phyloP scores from a whole-genome alignment of 129 eudicot genomes.

The Scalesia atractyloides region DNA sequence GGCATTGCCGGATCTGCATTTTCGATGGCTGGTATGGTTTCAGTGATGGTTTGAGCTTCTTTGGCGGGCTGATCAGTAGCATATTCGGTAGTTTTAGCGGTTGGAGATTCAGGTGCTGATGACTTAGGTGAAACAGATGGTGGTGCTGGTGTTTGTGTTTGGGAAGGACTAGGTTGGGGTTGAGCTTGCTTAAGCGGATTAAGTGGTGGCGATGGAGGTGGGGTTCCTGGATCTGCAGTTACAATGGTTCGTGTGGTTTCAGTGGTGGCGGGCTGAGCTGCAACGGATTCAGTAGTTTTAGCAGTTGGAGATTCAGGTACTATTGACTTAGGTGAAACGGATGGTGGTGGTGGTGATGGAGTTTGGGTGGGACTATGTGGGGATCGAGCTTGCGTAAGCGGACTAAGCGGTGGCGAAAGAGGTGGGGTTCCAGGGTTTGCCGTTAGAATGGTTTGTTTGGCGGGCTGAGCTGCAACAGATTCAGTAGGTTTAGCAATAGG shows the following conservation, averaged over 20 bases:
- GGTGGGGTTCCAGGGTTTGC: slow-evolving; percentile 21
- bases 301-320: slow-evolving; percentile 17
- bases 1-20: slow-evolving; percentile 24
- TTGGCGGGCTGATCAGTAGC: slow-evolving; percentile 18
- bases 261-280: too few species aligned
- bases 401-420: slow-evolving; percentile 35
- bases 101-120: slow-evolving; percentile 20
- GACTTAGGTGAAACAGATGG: slow-evolving; percentile 22
- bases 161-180: slow-evolving; percentile 29
- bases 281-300: slow-evolving; percentile 19
- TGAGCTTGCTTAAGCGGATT: slow-evolving; percentile 29
- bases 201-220: slow-evolving; percentile 29
- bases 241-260: slow-evolving; percentile 16
- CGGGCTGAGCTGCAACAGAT: slow-evolving; percentile 15
- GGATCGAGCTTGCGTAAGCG: slow-evolving; percentile 27
- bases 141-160: slow-evolving; percentile 30
- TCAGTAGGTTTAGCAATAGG: slow-evolving; percentile 14
- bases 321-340: slow-evolving; percentile 21
- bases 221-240: slow-evolving; percentile 23
- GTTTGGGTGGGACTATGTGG: slow-evolving; percentile 32
- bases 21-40: slow-evolving; percentile 6
- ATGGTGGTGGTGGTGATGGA: slow-evolving; percentile 24
- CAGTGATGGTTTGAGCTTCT: slow-evolving; percentile 22
- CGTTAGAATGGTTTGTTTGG: slow-evolving; percentile 16
- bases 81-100: slow-evolving; percentile 20